Evolutionary conservation across 2,329 filamentous ascomycete genomes (phyloP), one percentile per base, ranked within the genome.

Genomic region (Trichoderma asperellum): DNA sequence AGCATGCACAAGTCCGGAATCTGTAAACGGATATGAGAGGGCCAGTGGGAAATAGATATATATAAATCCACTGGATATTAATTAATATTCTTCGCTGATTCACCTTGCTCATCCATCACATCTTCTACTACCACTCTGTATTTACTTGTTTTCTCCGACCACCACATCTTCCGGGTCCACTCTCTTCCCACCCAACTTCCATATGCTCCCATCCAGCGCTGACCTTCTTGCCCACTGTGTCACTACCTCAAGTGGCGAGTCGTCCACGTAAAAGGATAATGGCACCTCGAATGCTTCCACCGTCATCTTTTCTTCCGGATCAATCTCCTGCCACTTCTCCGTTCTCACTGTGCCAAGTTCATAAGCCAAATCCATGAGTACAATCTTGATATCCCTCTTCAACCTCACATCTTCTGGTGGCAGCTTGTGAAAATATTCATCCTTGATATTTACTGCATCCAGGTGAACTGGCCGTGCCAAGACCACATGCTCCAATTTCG

Each of bases 221-320:
- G 77, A 78, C 12, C 77, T 75, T 71, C 75, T 81, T n/a, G 83
- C 78, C 78, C 80, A 83, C 4, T 76, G 70, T 67, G 81, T 79
- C 66, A 83, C 83, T 7, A 66, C 29, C 55, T 58, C 29, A n/a
- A 49, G 21, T 35, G 55, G 63, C 53, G 75, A 75, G 71, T 81
- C 80, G 67, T 82, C 80, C 5, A 78, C 78, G 57, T 81, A 80
- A 70, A 79, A 82, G 7, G 77, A 75, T 16, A 76, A 75, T 27
- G 81, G 81, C 18, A 84, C 79, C 71, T 79, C 76, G 65, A 81
- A 79, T 7, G 76, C 72, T 72, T 78, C 78, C 60, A 85, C 78
- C 29, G 75, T 78, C 77, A 84, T 79, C 57, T 72, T 73, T 47
- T 74, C 76, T 24, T 75, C 71, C 34, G 81, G 79, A 35, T 83